These are phyloP conservation scores for Fraxinus americana DNA, from an alignment of 257 asterid genomes.

Conservation along the genomic window DNA sequence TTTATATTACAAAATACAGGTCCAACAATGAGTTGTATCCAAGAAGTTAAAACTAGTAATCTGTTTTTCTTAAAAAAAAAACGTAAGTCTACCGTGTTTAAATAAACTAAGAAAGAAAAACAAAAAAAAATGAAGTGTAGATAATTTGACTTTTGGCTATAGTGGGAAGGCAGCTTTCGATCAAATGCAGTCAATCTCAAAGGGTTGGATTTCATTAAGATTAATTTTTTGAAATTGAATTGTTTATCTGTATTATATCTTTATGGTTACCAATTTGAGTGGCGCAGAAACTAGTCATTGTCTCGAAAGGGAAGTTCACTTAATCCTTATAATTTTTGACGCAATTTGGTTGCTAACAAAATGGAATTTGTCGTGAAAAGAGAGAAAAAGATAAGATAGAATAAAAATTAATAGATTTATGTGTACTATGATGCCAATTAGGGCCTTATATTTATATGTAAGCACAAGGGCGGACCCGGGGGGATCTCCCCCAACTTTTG, in stretches of 20 bases:
- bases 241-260: not conserved
- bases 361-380: not conserved
- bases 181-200: not conserved
- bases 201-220: not conserved
- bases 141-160: not conserved
- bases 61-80: too few species aligned
- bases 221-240: not conserved
- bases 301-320: not conserved
- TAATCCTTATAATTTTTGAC: not conserved
- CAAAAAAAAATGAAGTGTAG: too few species aligned
- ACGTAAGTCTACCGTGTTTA: too few species aligned
- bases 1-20: constrained; percentile 19
- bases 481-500: too few species aligned
- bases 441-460: too few species aligned
- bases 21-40: constrained; percentile 26
- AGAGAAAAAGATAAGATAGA: too few species aligned
- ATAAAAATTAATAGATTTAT: too few species aligned
- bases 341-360: not conserved
- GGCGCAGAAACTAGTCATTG: not conserved
- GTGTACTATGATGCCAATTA: too few species aligned
- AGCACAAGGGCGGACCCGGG: too few species aligned
- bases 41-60: too few species aligned
- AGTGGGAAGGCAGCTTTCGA: not conserved
- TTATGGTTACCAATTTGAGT: not conserved
- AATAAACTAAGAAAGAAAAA: too few species aligned